Percentiles rank a stretch among this genome's conserved stretches.
phyloP scores from a whole-genome alignment of 768 basidiomycete genomes.

The Leucocoprinus birnbaumii region DNA sequence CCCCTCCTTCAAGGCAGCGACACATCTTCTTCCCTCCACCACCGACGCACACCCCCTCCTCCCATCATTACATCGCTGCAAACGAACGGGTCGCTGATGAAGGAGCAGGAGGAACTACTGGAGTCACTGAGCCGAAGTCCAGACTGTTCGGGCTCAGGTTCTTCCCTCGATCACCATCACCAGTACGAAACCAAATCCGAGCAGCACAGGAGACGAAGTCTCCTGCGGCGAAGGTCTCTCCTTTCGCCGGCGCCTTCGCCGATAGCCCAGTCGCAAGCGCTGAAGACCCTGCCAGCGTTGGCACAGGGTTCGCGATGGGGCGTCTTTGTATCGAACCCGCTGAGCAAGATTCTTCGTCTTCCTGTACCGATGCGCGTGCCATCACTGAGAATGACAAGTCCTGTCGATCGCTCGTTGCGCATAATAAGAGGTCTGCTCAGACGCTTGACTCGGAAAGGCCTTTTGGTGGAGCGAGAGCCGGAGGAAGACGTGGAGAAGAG shows the following conservation, averaged over 20 bases:
- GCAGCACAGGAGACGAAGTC: constrained; percentile 2
- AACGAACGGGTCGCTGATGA: constrained; percentile 19
- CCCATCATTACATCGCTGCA: constrained; percentile 12
- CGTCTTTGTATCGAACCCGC: constrained; percentile 10
- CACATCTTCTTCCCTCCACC: constrained; percentile 16
- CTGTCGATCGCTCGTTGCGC: constrained; percentile 11
- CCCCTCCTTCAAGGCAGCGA: constrained; percentile 27
- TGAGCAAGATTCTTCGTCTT: constrained; percentile 10
- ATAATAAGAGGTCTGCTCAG: constrained; percentile 11
- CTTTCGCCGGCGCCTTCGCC: constrained; percentile 1
- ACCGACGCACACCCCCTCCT: constrained; percentile 11
- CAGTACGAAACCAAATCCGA: constrained; percentile 15
- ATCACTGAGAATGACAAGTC: constrained; percentile 8
- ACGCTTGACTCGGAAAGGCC: constrained; percentile 2
- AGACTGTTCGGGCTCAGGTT: constrained; percentile 43
- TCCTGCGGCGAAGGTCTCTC: constrained; percentile 8
- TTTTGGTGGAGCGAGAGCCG: neutral
- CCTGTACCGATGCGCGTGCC: constrained; percentile 10
- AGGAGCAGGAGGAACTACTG: neutral
- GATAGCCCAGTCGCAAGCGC: constrained; percentile 10
- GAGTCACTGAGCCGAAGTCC: constrained; percentile 18
- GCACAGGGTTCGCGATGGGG: constrained; percentile 9
- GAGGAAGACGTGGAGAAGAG: neutral
- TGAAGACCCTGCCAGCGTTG: constrained; percentile 9
- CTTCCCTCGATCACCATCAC: constrained; percentile 49